phyloP scores from a whole-genome alignment of 1,284 basidiomycete genomes.

The Sphagnurus paluster region DNA sequence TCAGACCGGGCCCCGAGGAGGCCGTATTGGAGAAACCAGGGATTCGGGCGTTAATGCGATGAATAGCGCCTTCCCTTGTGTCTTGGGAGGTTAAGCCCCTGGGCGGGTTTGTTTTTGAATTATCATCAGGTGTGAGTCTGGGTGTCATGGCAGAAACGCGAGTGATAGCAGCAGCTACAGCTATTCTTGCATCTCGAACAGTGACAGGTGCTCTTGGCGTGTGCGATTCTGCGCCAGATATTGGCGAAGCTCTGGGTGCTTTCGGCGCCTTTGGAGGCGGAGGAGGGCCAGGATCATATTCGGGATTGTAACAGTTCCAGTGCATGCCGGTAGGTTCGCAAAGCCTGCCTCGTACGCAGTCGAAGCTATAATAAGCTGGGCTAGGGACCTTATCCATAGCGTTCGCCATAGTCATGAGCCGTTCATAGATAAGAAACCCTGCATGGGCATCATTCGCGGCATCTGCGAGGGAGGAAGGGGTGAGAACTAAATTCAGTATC shows the following conservation, averaged over 20 bases:
- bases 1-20: not conserved
- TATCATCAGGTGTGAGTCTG: no score
- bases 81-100: no score
- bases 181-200: conserved; percentile 13
- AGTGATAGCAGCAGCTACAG: not conserved
- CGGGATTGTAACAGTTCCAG: conserved; percentile 61
- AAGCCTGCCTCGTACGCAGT: conserved; percentile 45
- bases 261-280: conserved; percentile 40
- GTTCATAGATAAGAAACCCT: conserved; percentile 50
- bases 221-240: no score
- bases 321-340: conserved; percentile 39
- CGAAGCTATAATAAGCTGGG: conserved; percentile 56
- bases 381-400: conserved; percentile 41
- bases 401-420: conserved; percentile 40
- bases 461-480: conserved; percentile 42
- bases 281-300: conserved; percentile 68
- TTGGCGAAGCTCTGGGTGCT: no score
- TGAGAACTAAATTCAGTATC: conserved; percentile 8
- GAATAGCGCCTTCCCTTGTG: no score
- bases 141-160: no score
- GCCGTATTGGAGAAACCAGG: no score
- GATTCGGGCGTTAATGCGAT: no score
- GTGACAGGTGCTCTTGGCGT: no score
- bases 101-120: no score
- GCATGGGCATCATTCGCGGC: conserved; percentile 73